These are phyloP conservation scores for Apiospora marii DNA, from an alignment of 2,329 filamentous ascomycete genomes.

Conservation along the genomic window DNA sequence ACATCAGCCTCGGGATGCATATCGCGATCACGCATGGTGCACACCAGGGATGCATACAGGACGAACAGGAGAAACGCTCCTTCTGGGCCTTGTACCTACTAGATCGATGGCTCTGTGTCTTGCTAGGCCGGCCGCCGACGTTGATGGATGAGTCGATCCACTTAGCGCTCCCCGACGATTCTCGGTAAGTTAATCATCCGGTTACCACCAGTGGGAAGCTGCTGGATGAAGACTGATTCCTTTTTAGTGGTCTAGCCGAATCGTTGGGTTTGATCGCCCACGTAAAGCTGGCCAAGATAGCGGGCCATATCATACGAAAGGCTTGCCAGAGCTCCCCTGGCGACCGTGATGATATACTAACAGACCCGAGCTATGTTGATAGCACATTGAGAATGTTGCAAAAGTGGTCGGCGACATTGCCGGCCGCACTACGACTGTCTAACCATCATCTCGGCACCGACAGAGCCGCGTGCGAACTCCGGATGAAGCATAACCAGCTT, in stretches of 20 bases:
- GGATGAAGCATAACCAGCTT: constrained; percentile 60
- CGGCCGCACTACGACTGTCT: constrained; percentile 47
- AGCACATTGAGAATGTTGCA: constrained; percentile 51
- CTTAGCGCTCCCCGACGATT: constrained; percentile 49
- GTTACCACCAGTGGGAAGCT: background rate
- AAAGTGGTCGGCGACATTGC: constrained; percentile 50
- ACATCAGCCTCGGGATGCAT: constrained; percentile 55
- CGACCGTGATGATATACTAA: constrained; percentile 35
- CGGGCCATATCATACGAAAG: constrained; percentile 56
- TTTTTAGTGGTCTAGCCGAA: constrained; percentile 50
- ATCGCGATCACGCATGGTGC: constrained; percentile 58
- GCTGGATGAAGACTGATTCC: constrained; percentile 24
- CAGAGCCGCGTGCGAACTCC: constrained; percentile 52
- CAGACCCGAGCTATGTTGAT: constrained; percentile 45
- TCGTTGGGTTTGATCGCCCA: constrained; percentile 54
- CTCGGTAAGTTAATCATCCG: constrained; percentile 45
- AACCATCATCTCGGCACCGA: constrained; percentile 47
- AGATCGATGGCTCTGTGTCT: constrained; percentile 56
- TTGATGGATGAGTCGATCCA: constrained; percentile 57
- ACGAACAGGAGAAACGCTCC: constrained; percentile 54
- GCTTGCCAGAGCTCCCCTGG: constrained; percentile 50
- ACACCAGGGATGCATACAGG: constrained; percentile 50
- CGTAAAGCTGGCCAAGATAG: constrained; percentile 56
- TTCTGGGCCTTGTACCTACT: constrained; percentile 63
- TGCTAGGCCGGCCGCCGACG: constrained; percentile 57